Base-by-base conservation (phyloP, 345 rosid genomes). In the Heritiera littoralis region DNA sequence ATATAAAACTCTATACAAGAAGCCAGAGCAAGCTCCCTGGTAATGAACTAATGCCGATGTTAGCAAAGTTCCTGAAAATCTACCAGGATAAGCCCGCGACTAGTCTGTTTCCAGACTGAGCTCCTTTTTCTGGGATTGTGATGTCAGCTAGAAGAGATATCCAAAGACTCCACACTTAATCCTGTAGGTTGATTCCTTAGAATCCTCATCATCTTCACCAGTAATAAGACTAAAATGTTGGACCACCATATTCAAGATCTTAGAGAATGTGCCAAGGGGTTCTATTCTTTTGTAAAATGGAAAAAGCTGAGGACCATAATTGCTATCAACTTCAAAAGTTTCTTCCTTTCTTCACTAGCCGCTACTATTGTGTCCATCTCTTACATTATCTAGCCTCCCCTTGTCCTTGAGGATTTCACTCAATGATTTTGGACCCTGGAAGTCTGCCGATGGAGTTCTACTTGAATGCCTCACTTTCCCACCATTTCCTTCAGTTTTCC, bases 361-460 rank as follows among this genome's bases (percentile, higher is more conserved):
- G 43, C 84, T 45, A 20, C 82, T 64, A 58, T 58, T 20, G 55
- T 79, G 67, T 15, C 30, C 18, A 12, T 68, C 79, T 51, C 48
- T 66, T 20, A 23, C 51, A 12, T 20, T 63, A 56, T 40, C 74
- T 70, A 35, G 46, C 72, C 61, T 85, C 68, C 51, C 77, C 43
- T 88, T 90, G 78, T 81, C 88, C 81, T 85, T 81, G 40, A 90
- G 89, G 77, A 90, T 88, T 85, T 88, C 91, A 72, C 85, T 83
- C 80, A 88, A 81, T 67, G 89, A 86, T 48, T 88, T 90, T 20
- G 93, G 90, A 18, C 87, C 86, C 76, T 82, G 78, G 77, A 90
- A 90, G 79, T 86, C 87, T 46, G 78, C 78, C 46, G 48, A 56
- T 18, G 48, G 49, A 35, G 66, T 77, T 65, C 56, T 56, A 45